Evolutionary conservation across 2,329 filamentous ascomycete species (phyloP).

Genomic region (Emmonsiellopsis sp.): DNA sequence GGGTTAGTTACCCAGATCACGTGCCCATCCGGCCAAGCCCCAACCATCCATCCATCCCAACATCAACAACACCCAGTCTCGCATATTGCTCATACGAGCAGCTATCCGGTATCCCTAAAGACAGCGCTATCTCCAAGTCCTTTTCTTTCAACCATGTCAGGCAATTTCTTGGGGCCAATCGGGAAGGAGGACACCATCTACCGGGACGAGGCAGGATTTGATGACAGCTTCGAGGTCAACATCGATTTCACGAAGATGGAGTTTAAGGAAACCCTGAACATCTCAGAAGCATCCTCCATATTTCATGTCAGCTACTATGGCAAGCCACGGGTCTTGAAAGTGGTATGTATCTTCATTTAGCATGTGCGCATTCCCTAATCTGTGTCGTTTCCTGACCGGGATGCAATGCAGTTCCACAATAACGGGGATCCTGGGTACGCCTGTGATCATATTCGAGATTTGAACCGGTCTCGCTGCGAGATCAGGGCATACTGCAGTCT

Average conservation of each 20-base stretch:
- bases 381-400: not conserved
- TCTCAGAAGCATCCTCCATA: constrained; percentile 6
- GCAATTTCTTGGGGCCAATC: not conserved
- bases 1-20: too few species aligned
- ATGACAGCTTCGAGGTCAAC: constrained; percentile 4
- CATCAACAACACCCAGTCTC: not conserved
- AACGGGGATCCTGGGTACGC: constrained; percentile 5
- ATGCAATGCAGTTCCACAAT: constrained; percentile 5
- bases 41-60: not conserved
- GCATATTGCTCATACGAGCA: not conserved
- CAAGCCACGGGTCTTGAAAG: constrained; percentile 7
- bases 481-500: constrained; percentile 8
- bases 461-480: constrained; percentile 4
- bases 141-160: constrained; percentile 1
- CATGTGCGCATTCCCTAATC: not conserved
- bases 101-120: not conserved
- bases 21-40: too few species aligned
- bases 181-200: not conserved
- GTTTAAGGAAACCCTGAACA: constrained; percentile 2
- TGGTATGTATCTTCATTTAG: constrained; percentile 4
- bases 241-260: constrained; percentile 2
- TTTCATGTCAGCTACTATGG: constrained; percentile 5
- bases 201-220: constrained; percentile 1
- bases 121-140: not conserved
- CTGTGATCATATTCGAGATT: constrained; percentile 3